Evolutionary conservation across 2,329 filamentous ascomycete genomes (phyloP), one percentile per base, ranked within the genome.

Genomic region (Neoascochyta sp.): DNA sequence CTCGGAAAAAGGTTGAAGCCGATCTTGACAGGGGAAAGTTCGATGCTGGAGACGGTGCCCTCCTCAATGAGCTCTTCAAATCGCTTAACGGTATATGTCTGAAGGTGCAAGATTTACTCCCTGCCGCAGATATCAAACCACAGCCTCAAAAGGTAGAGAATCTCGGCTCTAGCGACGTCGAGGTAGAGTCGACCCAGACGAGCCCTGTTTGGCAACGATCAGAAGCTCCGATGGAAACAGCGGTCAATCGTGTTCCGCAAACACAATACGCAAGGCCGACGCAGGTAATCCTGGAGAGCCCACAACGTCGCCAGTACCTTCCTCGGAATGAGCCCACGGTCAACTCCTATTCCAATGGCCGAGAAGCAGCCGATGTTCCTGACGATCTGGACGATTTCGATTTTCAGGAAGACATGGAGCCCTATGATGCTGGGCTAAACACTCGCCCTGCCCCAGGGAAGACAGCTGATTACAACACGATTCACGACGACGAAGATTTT

Each of bases 141-240:
- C 32, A 38, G 9, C n/a, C 29, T 12, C 18, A 34, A 7, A 48
- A 45, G 15, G 16, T 18, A 19, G 43, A 48, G 24, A 10, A 30
- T 15, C 31, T 29, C 15, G 22, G 39, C 9, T 26, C 28, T 11
- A 39, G 36, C 16, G 37, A 43, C 1, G 41, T 62, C 13, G 43
- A 60, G 4, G 43, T 62, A 10, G 36, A 52, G 22, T 58, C 57
- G 3, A 63, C 58, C 8, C 60, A 61, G 30, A 38, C 42, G 6
- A 51, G 47, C 10, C 51, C 54, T 7, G 32, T 29, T 17, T 37
- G 42, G 3, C 40, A 47, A 12, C 41, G 32, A 12, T n/a, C 15
- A 4, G 48, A 39, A n/a, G 17, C 24, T n/a, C 16, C 12, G 3
- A 14, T 29, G 6, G 36, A 42, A 5, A 24, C 29, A 24, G 46